phyloP scores from a whole-genome alignment of 2,329 filamentous ascomycete genomes.

The Sphaerostilbella broomeana region DNA sequence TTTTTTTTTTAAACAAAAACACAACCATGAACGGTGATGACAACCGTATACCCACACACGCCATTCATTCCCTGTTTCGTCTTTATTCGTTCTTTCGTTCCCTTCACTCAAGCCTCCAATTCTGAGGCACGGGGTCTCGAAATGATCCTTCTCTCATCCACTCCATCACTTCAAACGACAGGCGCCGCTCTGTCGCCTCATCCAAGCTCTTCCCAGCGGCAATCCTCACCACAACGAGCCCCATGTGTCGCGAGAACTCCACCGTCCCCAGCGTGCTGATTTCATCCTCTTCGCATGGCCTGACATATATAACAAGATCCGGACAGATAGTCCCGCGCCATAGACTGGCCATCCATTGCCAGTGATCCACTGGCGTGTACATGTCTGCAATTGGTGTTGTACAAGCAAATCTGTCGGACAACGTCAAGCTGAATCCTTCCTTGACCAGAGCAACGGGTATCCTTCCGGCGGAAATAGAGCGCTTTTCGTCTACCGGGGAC shows the following conservation, averaged over 20 bases:
- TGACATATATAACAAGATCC: constrained; percentile 69
- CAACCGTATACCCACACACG: too few species aligned
- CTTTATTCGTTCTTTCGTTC: neutral
- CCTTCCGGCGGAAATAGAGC: constrained; percentile 17
- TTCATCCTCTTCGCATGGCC: constrained; percentile 31
- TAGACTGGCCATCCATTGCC: constrained; percentile 93
- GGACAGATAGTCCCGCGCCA: constrained; percentile 83
- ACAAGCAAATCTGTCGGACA: constrained; percentile 68
- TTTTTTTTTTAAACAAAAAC: too few species aligned
- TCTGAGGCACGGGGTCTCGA: constrained; percentile 22
- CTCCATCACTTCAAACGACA: constrained; percentile 84
- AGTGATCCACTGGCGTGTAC: constrained; percentile 82
- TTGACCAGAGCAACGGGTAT: constrained; percentile 70
- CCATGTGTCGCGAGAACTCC: constrained; percentile 47
- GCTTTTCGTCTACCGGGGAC: neutral
- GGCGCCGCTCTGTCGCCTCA: constrained; percentile 63
- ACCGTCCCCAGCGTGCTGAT: constrained; percentile 39
- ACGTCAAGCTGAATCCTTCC: constrained; percentile 71
- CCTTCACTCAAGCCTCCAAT: constrained; percentile 16
- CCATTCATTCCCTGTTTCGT: neutral
- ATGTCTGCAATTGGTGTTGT: constrained; percentile 67
- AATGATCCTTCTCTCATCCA: constrained; percentile 55
- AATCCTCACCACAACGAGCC: constrained; percentile 50
- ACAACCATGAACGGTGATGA: too few species aligned
- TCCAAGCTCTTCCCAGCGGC: constrained; percentile 42